Base-by-base conservation (phyloP, 208 protist genomes). In the Wallacemonas sp. region DNA sequence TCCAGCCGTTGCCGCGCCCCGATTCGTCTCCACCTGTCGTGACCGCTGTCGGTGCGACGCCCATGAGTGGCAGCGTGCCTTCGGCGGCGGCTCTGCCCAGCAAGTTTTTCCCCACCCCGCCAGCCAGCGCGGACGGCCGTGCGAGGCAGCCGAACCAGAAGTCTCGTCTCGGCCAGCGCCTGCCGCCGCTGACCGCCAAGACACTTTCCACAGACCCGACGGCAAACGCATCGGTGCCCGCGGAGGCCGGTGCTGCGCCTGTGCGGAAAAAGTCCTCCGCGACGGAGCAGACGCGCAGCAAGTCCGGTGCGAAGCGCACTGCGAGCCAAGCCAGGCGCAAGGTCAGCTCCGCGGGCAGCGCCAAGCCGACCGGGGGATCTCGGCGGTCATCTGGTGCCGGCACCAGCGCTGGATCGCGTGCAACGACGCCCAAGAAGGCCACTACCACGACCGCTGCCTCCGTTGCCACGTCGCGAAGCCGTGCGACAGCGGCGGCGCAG, bases 101-200 rank as follows among this genome's bases (percentile, higher is more conserved):
- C 8, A 68, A 71, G 54, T 55, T 70, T 22, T 81, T 77, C 24
- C 76, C 76, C 3, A 76, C 77, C 2, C 67, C 71, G 21, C 71
- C 68, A 1, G 53, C 62, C 0, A 75, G 60, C 26, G 60, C 72
- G 10, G 72, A 68, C 21, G 68, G 63, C 12, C 50, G 50, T 6
- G 6, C 38, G 0, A 57, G 38, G 21, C 50, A 57, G 50, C 15
- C 50, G 30, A 37, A 6, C 32, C 50, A 57, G 21, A 57, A 38
- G 32, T 12, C 50, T 6, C 26, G 50, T 4, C 32, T 57, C 13
- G 50, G 50, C 32, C 50, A 57, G 30, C 50, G 50, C 5, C 50
- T 57, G 21, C 29, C 50, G 15, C 50, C 50, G 13, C 50, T 57
- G 29, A 57, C 50, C 3, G 50, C 30, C 30, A 57, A 57, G 50